phyloP scores from a whole-genome alignment of 129 eudicot species.

The Flaveria linearis region DNA sequence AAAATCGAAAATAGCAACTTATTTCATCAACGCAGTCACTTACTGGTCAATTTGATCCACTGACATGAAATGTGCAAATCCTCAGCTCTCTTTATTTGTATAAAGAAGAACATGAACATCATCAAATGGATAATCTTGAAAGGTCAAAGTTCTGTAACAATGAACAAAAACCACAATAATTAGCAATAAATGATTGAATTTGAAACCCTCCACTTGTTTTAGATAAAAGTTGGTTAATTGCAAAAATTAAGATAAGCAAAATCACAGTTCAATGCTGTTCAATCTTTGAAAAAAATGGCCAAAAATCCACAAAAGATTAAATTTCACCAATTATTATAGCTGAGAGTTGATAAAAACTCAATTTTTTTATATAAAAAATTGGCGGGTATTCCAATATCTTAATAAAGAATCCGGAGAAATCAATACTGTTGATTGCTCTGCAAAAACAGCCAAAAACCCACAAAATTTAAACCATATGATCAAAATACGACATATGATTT shows the following conservation, averaged over 20 bases:
- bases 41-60: constrained; percentile 16
- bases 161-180: neutral
- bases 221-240: constrained; percentile 27
- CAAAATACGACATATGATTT: neutral
- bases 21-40: constrained; percentile 14
- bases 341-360: neutral
- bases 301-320: neutral
- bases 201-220: neutral
- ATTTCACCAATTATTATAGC: neutral
- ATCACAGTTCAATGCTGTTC: constrained; percentile 13
- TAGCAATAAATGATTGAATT: neutral
- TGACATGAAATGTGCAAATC: constrained; percentile 15
- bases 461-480: constrained; percentile 5
- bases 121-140: neutral
- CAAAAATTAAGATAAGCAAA: neutral
- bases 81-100: neutral
- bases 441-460: neutral
- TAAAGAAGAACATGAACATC: neutral
- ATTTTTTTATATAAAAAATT: neutral
- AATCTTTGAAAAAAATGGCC: neutral
- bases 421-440: neutral
- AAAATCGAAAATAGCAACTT: constrained; percentile 7
- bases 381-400: constrained; percentile 20
- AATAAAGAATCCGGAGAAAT: neutral
- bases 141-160: constrained; percentile 15